A percentile compares a stretch with the other conserved stretches of the same genome.
phyloP scores from a whole-genome alignment of 495 filamentous ascomycete genomes.

The Aspergillus coremiiformis region DNA sequence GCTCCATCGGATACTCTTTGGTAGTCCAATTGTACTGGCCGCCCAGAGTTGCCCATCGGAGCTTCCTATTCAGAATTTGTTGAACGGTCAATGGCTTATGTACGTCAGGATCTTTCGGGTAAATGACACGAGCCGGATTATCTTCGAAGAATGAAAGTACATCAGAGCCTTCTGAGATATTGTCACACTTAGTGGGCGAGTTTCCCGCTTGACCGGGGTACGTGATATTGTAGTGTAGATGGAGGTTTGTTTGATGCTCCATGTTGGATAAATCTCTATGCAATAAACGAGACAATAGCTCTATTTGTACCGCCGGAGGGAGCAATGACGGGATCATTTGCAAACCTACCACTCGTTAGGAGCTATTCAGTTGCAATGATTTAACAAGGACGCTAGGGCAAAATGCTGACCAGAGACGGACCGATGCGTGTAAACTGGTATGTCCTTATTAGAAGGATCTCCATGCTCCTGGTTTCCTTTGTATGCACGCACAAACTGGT shows the following conservation, averaged over 20 bases:
- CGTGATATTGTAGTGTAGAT: conserved; percentile 70
- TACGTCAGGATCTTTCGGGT: conserved; percentile 55
- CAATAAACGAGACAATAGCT: conserved; percentile 60
- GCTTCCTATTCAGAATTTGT: conserved; percentile 61
- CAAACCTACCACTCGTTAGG: conserved; percentile 50
- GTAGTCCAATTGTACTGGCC: conserved; percentile 92
- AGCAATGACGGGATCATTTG: conserved; percentile 66
- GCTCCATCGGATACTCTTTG: conserved; percentile 62
- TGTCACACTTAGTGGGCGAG: neutral
- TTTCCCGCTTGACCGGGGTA: conserved; percentile 43
- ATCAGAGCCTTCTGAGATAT: neutral
- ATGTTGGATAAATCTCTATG: conserved; percentile 74
- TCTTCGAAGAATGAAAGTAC: conserved; percentile 45
- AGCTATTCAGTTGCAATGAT: conserved; percentile 5
- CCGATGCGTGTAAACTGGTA: conserved; percentile 41
- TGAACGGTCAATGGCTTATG: conserved; percentile 64
- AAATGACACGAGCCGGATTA: conserved; percentile 29
- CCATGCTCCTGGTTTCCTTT: conserved; percentile 19
- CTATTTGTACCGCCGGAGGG: conserved; percentile 57
- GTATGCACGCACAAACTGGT: conserved; percentile 23
- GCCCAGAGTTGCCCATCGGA: conserved; percentile 89
- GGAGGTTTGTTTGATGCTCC: conserved; percentile 74
- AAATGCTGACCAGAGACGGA: conserved; percentile 34
- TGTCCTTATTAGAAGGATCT: conserved; percentile 23
- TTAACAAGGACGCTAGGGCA: neutral